Base-by-base conservation (phyloP, 371 early-diverging fungal species). In the Mortierella sp. region DNA sequence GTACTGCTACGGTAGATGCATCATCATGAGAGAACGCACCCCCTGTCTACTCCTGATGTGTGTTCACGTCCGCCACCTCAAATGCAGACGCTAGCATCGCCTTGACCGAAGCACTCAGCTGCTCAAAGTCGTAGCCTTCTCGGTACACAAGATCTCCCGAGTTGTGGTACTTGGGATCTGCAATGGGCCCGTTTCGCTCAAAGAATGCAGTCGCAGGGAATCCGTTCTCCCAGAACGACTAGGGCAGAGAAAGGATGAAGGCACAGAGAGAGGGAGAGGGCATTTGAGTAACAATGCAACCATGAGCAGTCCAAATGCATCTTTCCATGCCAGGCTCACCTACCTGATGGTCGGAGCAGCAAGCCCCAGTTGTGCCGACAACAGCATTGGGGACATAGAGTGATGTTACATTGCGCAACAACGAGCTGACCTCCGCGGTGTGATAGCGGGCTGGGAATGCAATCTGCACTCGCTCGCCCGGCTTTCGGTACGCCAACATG, bases 331-430 rank as follows among this genome's bases (percentile, higher is more conserved):
- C 39, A 21, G 13, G 51, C 9, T 42, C 24, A 6, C 45, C 13
- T 57, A 71, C 61, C 72, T 81, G 82, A 31, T 81, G 82, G 50
- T 81, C 82, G 14, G 78, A 78, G 59, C 82, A 81, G 62, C 82
- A 81, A 2, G 82, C 82, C 1, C 65, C 58, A 18, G 82, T 81
- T 28, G 42, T 24, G 7, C 80, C 80, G 12, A 76, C 72, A 8
- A 65, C 63, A 10, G 80, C 61, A 47, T 79, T 57, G 39, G 82
- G 82, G 21, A 72, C 78, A 50, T 81, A 81, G 49, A 66, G 54
- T 43, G 64, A 53, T 0, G 80, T 78, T 24, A 80, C 67, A 34
- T 81, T 72, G 52, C 39, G 58, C 61, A 74, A 58, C 54, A 72
- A 39, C 5, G 61, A 46, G 47, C 58, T 78, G 42, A 78, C 23